Percentiles rank a stretch among this genome's conserved stretches.
phyloP scores from a whole-genome alignment of 805 yeast genomes.

The Zygosaccharomyces bailii region DNA sequence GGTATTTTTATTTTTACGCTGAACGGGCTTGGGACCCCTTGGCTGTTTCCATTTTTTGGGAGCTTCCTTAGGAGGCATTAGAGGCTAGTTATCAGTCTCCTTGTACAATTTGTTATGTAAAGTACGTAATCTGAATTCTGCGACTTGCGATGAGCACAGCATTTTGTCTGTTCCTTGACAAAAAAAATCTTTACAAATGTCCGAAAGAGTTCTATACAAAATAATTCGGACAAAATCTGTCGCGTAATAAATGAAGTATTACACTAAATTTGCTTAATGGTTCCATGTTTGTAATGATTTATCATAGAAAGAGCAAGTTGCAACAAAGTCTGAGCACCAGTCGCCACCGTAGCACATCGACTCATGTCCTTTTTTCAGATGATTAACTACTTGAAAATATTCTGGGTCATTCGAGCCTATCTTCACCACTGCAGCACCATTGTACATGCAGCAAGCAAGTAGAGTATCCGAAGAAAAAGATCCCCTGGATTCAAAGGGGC shows the following conservation, averaged over 20 bases:
- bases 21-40: slow-evolving; percentile 88
- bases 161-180: background rate
- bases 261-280: slow-evolving; percentile 2
- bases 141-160: slow-evolving; percentile 17
- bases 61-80: slow-evolving; percentile 43
- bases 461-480: slow-evolving; percentile 41
- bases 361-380: slow-evolving; percentile 65
- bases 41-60: slow-evolving; percentile 83
- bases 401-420: slow-evolving; percentile 34
- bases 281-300: slow-evolving; percentile 74
- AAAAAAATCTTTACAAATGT: slow-evolving; percentile 4
- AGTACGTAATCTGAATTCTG: background rate
- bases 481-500: slow-evolving; percentile 34
- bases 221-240: slow-evolving; percentile 10
- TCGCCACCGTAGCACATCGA: slow-evolving; percentile 97
- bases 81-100: background rate
- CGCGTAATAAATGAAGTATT: background rate
- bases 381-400: slow-evolving; percentile 30
- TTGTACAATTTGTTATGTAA: background rate
- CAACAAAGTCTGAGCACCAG: slow-evolving; percentile 61
- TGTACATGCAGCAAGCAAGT: slow-evolving; percentile 89
- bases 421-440: slow-evolving; percentile 74
- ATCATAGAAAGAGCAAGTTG: slow-evolving; percentile 92
- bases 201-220: slow-evolving; percentile 4
- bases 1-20: slow-evolving; percentile 74